Percentiles rank a stretch among this genome's conserved stretches.
Evolutionary conservation across 805 yeast species (phyloP).

Genomic region (Pichia thaimueangensis): DNA sequence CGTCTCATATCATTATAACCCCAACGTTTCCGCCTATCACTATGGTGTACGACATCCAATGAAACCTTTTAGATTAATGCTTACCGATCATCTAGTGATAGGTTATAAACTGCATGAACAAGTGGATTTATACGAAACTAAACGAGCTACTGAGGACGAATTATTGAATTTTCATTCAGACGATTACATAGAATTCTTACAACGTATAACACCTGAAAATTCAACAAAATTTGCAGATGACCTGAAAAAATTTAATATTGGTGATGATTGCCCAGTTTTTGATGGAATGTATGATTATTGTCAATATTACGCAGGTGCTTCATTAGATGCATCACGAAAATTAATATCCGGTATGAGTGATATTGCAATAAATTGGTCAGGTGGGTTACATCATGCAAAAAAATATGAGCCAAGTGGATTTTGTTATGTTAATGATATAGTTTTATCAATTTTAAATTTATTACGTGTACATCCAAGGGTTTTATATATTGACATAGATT

Average conservation of each 20-base stretch:
- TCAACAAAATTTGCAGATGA: slow-evolving; percentile 50
- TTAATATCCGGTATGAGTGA: slow-evolving; percentile 82
- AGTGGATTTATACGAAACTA: slow-evolving; percentile 85
- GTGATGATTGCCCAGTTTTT: slow-evolving; percentile 91
- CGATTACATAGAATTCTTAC: slow-evolving; percentile 75
- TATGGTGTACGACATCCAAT: slow-evolving; percentile 96
- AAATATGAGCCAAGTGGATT: slow-evolving; percentile 92
- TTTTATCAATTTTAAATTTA: slow-evolving; percentile 76
- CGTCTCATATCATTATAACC: slow-evolving; percentile 86
- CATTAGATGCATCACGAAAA: slow-evolving; percentile 86
- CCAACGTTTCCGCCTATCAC: slow-evolving; percentile 73
- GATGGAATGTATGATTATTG: slow-evolving; percentile 93
- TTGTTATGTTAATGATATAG: slow-evolving; percentile 93
- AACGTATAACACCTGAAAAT: slow-evolving; percentile 71
- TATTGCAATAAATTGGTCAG: slow-evolving; percentile 93
- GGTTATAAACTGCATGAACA: slow-evolving; percentile 79
- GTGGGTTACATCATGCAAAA: slow-evolving; percentile 95
- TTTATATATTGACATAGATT: slow-evolving; percentile 86
- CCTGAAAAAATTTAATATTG: slow-evolving; percentile 73
- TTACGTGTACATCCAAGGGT: slow-evolving; percentile 88
- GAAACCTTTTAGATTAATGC: slow-evolving; percentile 93
- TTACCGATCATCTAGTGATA: slow-evolving; percentile 86
- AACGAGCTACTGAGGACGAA: slow-evolving; percentile 77
- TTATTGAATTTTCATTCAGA: slow-evolving; percentile 77
- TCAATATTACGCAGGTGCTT: slow-evolving; percentile 86